These are phyloP conservation scores for Stemphylium vesicarium DNA, from an alignment of 2,329 filamentous ascomycete species.

Conservation along the genomic window DNA sequence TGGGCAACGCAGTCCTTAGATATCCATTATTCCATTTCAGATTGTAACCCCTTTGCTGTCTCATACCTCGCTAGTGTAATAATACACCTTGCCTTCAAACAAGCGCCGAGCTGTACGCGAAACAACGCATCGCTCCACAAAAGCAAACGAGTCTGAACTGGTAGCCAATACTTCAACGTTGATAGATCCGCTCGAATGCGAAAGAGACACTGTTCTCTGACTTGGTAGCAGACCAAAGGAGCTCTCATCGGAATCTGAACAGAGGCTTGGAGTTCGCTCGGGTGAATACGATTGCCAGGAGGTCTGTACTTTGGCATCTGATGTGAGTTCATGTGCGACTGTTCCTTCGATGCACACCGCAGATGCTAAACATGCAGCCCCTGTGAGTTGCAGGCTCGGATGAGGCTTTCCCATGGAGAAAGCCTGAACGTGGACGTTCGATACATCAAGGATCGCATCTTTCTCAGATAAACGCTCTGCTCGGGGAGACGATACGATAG, in stretches of 20 bases:
- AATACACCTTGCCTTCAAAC: slow-evolving; percentile 32
- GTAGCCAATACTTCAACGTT: slow-evolving; percentile 31
- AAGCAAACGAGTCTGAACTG: slow-evolving; percentile 20
- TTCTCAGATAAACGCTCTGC: background rate
- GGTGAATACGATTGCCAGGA: slow-evolving; percentile 9
- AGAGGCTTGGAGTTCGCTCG: slow-evolving; percentile 20
- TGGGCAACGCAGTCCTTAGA: too few relatives aligned
- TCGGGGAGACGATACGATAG: slow-evolving; percentile 53
- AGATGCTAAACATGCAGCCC: slow-evolving; percentile 39
- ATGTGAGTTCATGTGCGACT: slow-evolving; percentile 25
- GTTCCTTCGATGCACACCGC: slow-evolving; percentile 40
- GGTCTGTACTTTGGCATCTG: background rate
- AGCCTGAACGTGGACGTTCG: slow-evolving; percentile 29
- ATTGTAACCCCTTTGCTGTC: background rate
- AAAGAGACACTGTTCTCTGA: slow-evolving; percentile 16
- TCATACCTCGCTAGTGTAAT: background rate
- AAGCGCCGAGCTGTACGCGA: slow-evolving; percentile 43
- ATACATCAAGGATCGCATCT: background rate
- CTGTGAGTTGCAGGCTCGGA: slow-evolving; percentile 43
- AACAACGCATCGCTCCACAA: slow-evolving; percentile 36
- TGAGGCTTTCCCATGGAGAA: slow-evolving; percentile 45
- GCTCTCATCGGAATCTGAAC: slow-evolving; percentile 6
- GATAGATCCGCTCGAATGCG: slow-evolving; percentile 36
- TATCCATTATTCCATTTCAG: too few relatives aligned
- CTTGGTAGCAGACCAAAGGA: slow-evolving; percentile 6